Evolutionary conservation across 1,139 yeast species (phyloP).

Genomic region (Sugiyamaella pinicola): DNA sequence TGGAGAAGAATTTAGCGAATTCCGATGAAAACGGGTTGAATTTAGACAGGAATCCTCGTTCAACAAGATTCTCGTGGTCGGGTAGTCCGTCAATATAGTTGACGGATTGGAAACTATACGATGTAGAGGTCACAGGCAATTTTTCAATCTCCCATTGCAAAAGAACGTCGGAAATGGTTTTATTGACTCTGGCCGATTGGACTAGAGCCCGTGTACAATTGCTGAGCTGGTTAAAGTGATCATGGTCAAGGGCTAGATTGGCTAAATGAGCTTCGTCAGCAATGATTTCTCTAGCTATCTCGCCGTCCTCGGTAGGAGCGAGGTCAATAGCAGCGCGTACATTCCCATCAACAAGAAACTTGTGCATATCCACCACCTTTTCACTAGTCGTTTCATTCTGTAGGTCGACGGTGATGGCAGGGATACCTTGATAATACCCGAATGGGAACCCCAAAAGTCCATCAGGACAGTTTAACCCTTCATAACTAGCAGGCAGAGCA

Average conservation of each 20-base stretch:
- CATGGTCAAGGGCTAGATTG: background rate
- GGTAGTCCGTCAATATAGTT: background rate
- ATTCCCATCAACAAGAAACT: constrained; percentile 12
- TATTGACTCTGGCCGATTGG: constrained; percentile 2
- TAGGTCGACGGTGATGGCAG: constrained; percentile 15
- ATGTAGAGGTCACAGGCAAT: background rate
- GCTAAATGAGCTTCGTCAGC: background rate
- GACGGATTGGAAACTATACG: background rate
- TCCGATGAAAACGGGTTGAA: constrained; percentile 14
- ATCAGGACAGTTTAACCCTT: constrained; percentile 11
- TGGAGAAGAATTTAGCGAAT: constrained; percentile 7
- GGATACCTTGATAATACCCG: constrained; percentile 13
- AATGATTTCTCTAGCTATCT: constrained; percentile 5
- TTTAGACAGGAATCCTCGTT: constrained; percentile 11
- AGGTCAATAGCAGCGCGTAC: constrained; percentile 11
- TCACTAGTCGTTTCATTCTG: constrained; percentile 3
- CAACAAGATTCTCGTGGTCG: background rate
- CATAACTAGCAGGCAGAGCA: constrained; percentile 9
- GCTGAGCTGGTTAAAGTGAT: background rate
- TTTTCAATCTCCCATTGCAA: background rate
- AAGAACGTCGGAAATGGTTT: constrained; percentile 7
- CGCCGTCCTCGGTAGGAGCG: constrained; percentile 17
- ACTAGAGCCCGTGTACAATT: constrained; percentile 10
- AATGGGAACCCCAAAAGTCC: constrained; percentile 16
- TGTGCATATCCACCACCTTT: constrained; percentile 14